Evolutionary conservation across 352 stramenopile genomes (phyloP).

Genomic region (Achlya hypogyna): DNA sequence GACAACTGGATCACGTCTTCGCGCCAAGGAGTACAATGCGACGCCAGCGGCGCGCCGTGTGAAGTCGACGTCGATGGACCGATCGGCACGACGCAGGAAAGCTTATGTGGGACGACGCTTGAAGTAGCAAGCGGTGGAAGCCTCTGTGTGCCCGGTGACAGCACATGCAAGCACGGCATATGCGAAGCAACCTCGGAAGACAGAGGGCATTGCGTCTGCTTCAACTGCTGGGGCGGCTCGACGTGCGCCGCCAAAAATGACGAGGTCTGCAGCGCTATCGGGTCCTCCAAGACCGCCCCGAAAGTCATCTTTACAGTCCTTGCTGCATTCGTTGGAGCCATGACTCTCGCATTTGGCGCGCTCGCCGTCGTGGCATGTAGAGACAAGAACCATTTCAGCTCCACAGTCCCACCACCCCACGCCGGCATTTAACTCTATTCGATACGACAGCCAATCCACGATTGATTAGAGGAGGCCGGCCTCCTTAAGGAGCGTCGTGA

Average conservation of each 20-base stretch:
- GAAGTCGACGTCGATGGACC: slow-evolving; percentile 40
- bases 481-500: slow-evolving; percentile 80
- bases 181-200: slow-evolving; percentile 40
- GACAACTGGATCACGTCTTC: slow-evolving; percentile 67
- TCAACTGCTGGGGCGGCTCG: slow-evolving; percentile 62
- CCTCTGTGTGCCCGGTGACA: slow-evolving; percentile 47
- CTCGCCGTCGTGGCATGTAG: slow-evolving; percentile 58
- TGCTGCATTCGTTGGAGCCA: slow-evolving; percentile 53
- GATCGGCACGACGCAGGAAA: slow-evolving; percentile 58
- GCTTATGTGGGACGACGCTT: slow-evolving; percentile 55
- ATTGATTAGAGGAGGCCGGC: slow-evolving; percentile 21
- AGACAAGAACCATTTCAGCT: slow-evolving; percentile 20
- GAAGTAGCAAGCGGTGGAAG: slow-evolving; percentile 50
- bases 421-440: background rate
- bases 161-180: slow-evolving; percentile 65
- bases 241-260: slow-evolving; percentile 75
- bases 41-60: slow-evolving; percentile 45
- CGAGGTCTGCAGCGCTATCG: slow-evolving; percentile 48
- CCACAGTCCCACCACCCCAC: background rate
- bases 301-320: slow-evolving; percentile 62
- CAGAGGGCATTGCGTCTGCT: slow-evolving; percentile 53
- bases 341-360: slow-evolving; percentile 60
- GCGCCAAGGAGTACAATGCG: slow-evolving; percentile 62
- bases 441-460: background rate
- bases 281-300: slow-evolving; percentile 45